These are phyloP conservation scores for Rhipidocladum racemiflorum DNA, from an alignment of 176 grass and related monocot species.

Conservation along the genomic window DNA sequence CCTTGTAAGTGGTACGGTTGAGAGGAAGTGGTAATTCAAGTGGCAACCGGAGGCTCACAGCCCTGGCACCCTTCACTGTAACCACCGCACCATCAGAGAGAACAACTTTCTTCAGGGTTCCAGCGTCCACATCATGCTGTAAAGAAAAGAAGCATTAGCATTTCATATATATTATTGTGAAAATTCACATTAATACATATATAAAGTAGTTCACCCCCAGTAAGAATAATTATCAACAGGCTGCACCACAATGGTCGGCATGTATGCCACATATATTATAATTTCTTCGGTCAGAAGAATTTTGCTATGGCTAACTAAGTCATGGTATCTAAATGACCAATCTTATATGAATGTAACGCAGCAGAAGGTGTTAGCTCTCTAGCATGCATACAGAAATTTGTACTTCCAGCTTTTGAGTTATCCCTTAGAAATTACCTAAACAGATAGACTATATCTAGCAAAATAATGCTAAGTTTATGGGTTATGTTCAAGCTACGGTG, in stretches of 20 bases:
- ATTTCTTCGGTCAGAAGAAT: not conserved
- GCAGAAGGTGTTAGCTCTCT: not conserved
- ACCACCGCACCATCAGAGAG: constrained; percentile 86
- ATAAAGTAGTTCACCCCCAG: not conserved
- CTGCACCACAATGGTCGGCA: not conserved
- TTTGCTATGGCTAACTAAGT: not conserved
- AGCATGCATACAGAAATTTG: not conserved
- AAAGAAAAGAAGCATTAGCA: constrained; percentile 19
- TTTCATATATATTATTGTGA: not conserved
- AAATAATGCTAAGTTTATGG: not conserved
- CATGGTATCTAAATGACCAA: not conserved
- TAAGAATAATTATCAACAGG: not conserved
- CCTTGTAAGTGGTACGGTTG: constrained; percentile 63
- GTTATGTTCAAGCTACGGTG: not conserved
- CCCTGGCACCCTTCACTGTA: constrained; percentile 77
- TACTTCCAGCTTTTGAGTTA: not conserved
- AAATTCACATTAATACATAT: not conserved
- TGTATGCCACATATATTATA: not conserved
- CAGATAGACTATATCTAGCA: not conserved
- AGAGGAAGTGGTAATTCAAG: constrained; percentile 77
- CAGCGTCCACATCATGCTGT: constrained; percentile 93
- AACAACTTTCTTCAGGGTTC: constrained; percentile 87
- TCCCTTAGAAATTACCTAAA: constrained; percentile 6
- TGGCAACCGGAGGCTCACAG: constrained; percentile 74
- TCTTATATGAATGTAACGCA: not conserved